Evolutionary conservation across 176 grass and related monocot species (phyloP).

Genomic region (Poa annua): DNA sequence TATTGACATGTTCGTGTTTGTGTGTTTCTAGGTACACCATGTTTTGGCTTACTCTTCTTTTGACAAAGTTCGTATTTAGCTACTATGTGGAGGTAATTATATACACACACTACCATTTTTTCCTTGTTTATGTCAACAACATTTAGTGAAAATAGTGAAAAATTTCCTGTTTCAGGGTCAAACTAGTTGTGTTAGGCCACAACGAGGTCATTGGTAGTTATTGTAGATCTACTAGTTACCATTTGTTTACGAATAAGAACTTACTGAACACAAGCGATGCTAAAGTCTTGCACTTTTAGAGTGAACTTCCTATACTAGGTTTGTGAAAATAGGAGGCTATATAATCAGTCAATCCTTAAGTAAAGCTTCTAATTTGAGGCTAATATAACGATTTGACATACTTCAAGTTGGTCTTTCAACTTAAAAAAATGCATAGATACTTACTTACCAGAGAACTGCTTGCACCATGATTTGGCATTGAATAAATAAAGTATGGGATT

Average conservation of each 20-base stretch:
- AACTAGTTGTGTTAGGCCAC: constrained; percentile 24
- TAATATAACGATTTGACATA: neutral
- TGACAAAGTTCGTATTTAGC: constrained; percentile 87
- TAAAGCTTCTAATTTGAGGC: neutral
- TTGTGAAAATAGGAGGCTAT: neutral
- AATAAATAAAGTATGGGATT: constrained; percentile 13
- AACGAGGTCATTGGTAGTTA: neutral
- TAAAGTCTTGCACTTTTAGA: neutral
- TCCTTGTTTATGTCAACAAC: constrained; percentile 27
- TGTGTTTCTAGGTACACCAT: constrained; percentile 77
- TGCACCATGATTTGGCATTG: constrained; percentile 17
- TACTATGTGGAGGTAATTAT: constrained; percentile 85
- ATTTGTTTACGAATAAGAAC: constrained; percentile 3
- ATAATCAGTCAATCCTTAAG: neutral
- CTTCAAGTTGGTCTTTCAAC: neutral
- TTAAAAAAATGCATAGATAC: constrained; percentile 12
- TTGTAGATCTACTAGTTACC: neutral
- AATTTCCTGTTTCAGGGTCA: neutral
- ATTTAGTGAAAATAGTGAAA: neutral
- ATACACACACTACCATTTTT: neutral
- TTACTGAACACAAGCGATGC: neutral
- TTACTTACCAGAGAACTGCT: constrained; percentile 1
- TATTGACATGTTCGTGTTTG: constrained; percentile 32
- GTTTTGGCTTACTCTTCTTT: constrained; percentile 86
- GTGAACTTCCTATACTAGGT: neutral